Percentiles rank a stretch among this genome's conserved stretches.
Evolutionary conservation across 768 basidiomycete genomes (phyloP).

Genomic region (Glaciozyma martinii): DNA sequence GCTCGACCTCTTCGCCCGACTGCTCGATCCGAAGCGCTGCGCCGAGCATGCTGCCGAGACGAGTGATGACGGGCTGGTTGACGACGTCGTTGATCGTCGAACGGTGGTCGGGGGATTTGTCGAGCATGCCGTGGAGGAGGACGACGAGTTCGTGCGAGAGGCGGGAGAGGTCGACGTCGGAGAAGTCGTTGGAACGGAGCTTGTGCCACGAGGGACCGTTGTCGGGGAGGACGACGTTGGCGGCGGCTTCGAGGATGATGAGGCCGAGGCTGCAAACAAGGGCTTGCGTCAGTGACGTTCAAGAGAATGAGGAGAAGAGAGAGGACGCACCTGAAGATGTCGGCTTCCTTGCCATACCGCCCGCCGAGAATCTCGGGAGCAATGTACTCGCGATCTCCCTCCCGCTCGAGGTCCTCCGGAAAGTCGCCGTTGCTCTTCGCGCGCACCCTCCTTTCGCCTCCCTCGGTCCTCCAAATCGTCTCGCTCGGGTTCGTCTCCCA

Average conservation of each 20-base stretch:
- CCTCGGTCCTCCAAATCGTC: slow-evolving; percentile 19
- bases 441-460: slow-evolving; percentile 22
- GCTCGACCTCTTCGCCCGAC: not conserved
- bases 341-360: slow-evolving; percentile 81
- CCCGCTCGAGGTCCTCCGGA: slow-evolving; percentile 58
- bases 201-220: slow-evolving; percentile 93
- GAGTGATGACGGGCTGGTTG: slow-evolving; percentile 52
- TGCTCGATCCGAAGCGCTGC: slow-evolving; percentile 11
- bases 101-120: slow-evolving; percentile 56
- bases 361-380: slow-evolving; percentile 93
- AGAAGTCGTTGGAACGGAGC: slow-evolving; percentile 81
- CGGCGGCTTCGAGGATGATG: slow-evolving; percentile 86
- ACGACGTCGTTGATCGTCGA: slow-evolving; percentile 52
- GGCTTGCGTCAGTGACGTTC: slow-evolving; percentile 11
- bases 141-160: slow-evolving; percentile 55
- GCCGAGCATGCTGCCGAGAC: slow-evolving; percentile 14
- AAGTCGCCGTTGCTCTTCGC: slow-evolving; percentile 32
- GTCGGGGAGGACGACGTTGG: slow-evolving; percentile 94
- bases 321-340: slow-evolving; percentile 79
- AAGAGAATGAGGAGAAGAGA: not conserved
- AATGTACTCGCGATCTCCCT: slow-evolving; percentile 94
- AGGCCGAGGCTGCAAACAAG: slow-evolving; percentile 66
- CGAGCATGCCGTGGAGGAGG: slow-evolving; percentile 70
- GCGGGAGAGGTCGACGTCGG: slow-evolving; percentile 57
- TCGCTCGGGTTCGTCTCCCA: slow-evolving; percentile 39